Evolutionary conservation across 495 filamentous ascomycete species (phyloP).

Genomic region (Podospora pseudopauciseta): DNA sequence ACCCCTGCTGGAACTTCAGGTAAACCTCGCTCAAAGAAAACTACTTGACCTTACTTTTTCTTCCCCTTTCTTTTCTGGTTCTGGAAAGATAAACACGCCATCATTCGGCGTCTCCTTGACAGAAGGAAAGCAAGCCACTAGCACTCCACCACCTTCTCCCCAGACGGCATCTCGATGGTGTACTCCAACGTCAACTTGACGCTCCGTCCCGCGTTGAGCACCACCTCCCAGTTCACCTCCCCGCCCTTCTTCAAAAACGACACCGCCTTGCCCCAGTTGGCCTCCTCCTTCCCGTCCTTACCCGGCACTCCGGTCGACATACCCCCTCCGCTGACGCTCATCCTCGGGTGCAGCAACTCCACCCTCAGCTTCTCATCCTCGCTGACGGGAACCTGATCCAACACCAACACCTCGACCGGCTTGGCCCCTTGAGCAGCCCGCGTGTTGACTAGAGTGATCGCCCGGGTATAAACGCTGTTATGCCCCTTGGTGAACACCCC

Average conservation of each 20-base stretch:
- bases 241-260: slow-evolving; percentile 55
- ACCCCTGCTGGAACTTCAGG: neutral
- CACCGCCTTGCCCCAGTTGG: slow-evolving; percentile 48
- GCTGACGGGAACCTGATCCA: slow-evolving; percentile 65
- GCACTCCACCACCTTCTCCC: slow-evolving; percentile 44
- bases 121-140: slow-evolving; percentile 8
- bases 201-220: slow-evolving; percentile 53
- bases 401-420: slow-evolving; percentile 52
- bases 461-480: slow-evolving; percentile 54
- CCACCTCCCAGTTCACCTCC: slow-evolving; percentile 59
- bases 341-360: slow-evolving; percentile 50
- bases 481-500: slow-evolving; percentile 57
- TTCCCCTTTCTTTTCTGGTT: no score
- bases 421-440: slow-evolving; percentile 39
- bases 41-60: no score
- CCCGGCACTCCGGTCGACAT: slow-evolving; percentile 36
- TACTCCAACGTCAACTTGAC: slow-evolving; percentile 61
- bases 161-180: slow-evolving; percentile 53
- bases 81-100: neutral
- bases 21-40: neutral
- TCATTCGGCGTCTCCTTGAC: neutral
- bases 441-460: slow-evolving; percentile 57
- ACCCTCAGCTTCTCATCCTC: slow-evolving; percentile 61
- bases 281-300: slow-evolving; percentile 28
- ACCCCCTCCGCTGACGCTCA: slow-evolving; percentile 45